Conservation (phyloP, 2,329 filamentous ascomycete species). For the Pseudogymnoascus sp. region DNA sequence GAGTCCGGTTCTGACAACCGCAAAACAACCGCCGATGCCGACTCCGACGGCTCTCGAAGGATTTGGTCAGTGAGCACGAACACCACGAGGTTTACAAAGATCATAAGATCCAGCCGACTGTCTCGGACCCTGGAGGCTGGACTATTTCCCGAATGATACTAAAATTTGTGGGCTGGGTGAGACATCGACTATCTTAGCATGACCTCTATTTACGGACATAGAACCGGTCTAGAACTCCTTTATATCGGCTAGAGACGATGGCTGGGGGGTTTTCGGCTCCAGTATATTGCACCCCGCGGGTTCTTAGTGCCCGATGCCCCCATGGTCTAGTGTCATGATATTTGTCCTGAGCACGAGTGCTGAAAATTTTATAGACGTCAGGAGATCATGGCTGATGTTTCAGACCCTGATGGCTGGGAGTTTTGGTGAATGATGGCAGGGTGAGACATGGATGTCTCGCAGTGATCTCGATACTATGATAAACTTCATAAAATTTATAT, state of each 20-base stretch:
- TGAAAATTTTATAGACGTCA: background rate
- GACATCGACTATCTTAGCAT: slow-evolving; percentile 1
- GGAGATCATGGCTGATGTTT: background rate
- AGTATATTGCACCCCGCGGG: background rate
- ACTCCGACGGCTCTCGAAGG: background rate
- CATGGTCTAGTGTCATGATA: background rate
- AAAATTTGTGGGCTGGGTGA: background rate
- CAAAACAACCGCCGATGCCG: background rate
- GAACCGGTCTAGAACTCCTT: background rate
- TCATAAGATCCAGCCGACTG: background rate
- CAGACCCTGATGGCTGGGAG: background rate
- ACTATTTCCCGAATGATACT: background rate
- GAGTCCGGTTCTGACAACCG: background rate
- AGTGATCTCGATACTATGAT: background rate
- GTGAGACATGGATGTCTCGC: background rate
- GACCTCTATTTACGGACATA: background rate
- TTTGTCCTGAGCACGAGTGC: background rate
- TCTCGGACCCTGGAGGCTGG: slow-evolving; percentile 1
- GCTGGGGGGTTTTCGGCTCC: background rate
- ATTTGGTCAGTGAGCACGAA: background rate
- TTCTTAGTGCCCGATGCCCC: background rate
- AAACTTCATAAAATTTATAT: background rate
- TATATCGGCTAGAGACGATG: background rate
- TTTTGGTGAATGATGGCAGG: background rate
- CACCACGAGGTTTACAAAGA: background rate